Conservation (phyloP, 2,329 filamentous ascomycete species). For the Cryoendolithus antarcticus region DNA sequence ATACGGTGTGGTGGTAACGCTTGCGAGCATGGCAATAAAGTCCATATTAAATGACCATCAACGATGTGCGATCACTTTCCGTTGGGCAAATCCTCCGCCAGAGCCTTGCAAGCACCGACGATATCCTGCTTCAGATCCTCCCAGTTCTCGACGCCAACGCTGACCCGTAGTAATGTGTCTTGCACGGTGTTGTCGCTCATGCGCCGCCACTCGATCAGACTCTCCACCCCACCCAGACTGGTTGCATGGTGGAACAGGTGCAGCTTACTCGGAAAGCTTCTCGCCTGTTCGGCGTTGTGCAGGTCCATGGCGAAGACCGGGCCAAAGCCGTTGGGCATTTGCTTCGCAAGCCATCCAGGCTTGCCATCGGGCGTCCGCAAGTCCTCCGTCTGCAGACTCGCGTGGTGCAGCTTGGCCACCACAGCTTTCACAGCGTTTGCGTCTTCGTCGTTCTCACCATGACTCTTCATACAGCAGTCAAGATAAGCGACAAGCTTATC, state of each 20-base stretch:
- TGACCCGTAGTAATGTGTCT: constrained; percentile 61
- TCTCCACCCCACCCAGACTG: constrained; percentile 85
- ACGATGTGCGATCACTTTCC: too few relatives aligned
- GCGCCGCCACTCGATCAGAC: constrained; percentile 87
- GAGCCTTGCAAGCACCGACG: constrained; percentile 25
- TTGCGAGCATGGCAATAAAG: too few relatives aligned
- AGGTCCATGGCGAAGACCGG: constrained; percentile 73
- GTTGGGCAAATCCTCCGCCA: constrained; percentile 23
- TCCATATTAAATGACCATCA: too few relatives aligned
- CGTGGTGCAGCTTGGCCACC: constrained; percentile 57
- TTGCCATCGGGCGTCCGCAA: constrained; percentile 23
- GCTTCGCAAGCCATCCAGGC: constrained; percentile 56
- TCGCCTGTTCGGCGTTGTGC: constrained; percentile 49
- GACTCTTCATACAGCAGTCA: constrained; percentile 30
- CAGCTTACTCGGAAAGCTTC: constrained; percentile 62
- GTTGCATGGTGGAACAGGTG: constrained; percentile 87
- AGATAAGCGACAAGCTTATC: constrained; percentile 62
- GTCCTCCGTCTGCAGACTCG: constrained; percentile 61
- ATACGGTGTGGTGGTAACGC: too few relatives aligned
- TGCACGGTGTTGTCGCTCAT: constrained; percentile 73
- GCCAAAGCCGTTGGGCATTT: constrained; percentile 87
- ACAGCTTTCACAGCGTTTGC: constrained; percentile 37
- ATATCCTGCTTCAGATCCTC: constrained; percentile 53
- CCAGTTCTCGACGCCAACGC: constrained; percentile 74
- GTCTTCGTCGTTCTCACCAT: constrained; percentile 25